Base-by-base conservation (phyloP, 1,139 yeast genomes). In the Kodamaea fungicola region DNA sequence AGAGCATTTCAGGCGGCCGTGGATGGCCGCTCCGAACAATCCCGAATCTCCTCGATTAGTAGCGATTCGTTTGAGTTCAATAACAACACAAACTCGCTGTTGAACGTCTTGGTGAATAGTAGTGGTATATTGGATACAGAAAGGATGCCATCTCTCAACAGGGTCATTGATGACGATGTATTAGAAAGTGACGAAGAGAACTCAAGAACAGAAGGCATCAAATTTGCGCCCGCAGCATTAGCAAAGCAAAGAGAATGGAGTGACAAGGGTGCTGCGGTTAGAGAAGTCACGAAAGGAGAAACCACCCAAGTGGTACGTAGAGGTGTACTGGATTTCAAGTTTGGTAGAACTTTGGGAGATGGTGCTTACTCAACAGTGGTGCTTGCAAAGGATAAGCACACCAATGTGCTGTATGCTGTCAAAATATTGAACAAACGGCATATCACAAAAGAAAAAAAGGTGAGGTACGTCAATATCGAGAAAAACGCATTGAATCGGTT, bases 361-460 rank as follows among this genome's bases (percentile, higher is more conserved):
- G 99, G 99, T 1, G 88, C 97, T 1, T 94, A 92, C 55, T 90
- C 97, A 3, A 89, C 96, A 6, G 97, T 92, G 5, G 85, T 84
- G 35, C 80, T 85, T 37, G 98, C 95, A 1, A 73, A 85, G 2
- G 96, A 92, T 49, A 72, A 80, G 32, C 80, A 80, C 42, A 80
- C 85, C n/a, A 62, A 74, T 35, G 75, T 76, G 40, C 80, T 83
- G 40, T 92, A 85, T 56, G 99, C 99, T 4, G 82, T 94, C 44
- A 94, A 94, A 60, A 82, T 92, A 6, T 75, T 95, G 32, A 95
- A 94, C 48, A 94, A 94, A 61, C 76, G 89, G 31, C 98, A 94
- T 61, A 94, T 92, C 42, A 92, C 92, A 50, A 84, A 87, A 59
- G 99, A 92, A 61, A 86, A 86, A 57, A 92, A 92, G 59, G 94